These are phyloP conservation scores for Aphanomyces stellatus DNA, from an alignment of 352 stramenopile species.

Conservation along the genomic window DNA sequence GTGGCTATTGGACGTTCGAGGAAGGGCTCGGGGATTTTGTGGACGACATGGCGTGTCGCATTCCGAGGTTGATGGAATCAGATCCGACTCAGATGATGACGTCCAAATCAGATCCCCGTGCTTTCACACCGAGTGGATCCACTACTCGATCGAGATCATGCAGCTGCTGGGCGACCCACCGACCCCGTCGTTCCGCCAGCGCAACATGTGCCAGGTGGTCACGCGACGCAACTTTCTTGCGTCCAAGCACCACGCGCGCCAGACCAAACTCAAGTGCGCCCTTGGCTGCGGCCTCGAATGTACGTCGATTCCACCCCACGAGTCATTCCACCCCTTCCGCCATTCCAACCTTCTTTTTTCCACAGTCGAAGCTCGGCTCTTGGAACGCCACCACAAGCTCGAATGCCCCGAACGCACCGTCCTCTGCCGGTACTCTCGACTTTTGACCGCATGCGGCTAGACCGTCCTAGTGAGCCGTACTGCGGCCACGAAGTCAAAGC, in stretches of 20 bases:
- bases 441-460: constrained; percentile 14
- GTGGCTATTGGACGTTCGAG: constrained; percentile 70
- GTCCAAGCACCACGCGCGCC: constrained; percentile 40
- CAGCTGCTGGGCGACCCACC: constrained; percentile 41
- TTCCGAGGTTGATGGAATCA: background rate
- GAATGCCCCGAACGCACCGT: constrained; percentile 46
- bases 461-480: background rate
- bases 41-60: constrained; percentile 51
- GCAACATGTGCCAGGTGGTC: constrained; percentile 59
- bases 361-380: constrained; percentile 24
- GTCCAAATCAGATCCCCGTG: constrained; percentile 36
- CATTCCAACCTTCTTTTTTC: too few species aligned
- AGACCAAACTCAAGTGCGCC: constrained; percentile 34
- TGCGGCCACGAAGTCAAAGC: background rate
- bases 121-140: constrained; percentile 36
- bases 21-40: constrained; percentile 59
- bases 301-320: background rate
- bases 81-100: constrained; percentile 6
- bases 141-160: constrained; percentile 37
- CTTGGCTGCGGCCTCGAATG: background rate
- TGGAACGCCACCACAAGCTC: constrained; percentile 46
- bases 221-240: constrained; percentile 55
- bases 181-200: constrained; percentile 52
- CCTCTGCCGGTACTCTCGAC: constrained; percentile 37
- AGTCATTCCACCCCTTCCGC: too few species aligned